Base-by-base conservation (phyloP, 1,284 basidiomycete species). In the Ustilago sp. region DNA sequence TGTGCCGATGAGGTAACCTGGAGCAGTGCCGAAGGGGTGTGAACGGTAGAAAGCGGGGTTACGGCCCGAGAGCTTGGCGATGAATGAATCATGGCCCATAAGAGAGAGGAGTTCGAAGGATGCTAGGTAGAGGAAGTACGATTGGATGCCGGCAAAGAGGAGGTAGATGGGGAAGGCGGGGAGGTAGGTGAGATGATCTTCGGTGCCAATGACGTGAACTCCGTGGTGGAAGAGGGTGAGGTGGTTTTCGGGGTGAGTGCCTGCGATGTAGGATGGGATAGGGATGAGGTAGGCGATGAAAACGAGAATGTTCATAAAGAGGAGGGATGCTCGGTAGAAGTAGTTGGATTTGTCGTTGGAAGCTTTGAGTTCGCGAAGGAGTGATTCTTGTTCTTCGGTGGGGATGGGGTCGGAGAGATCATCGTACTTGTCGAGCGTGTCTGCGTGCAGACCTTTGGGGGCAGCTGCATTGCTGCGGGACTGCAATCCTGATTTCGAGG, bases 101-200 rank as follows among this genome's bases (percentile, higher is more conserved):
- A 69, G 57, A 12, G 74, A 67, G 19, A 80, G 59, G 11, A 79
- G 58, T 59, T 86, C 84, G 59, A 75, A 50, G 0, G 43, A 51
- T 0, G 75, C 73, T 8, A 71, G 59, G 59, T 59, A 77, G 51
- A 86, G 68, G 34, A 82, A 41, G 61, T 68, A 69, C 34, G 78
- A 80, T 56, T 80, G 79, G 41, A 65, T 48, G 17, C 60, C 43
- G 41, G 83, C 77, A 64, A 81, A 80, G 71, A 79, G 13, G 15
- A 81, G 23, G 73, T 86, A 86, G 74, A 86, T 80, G 11, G 84
- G 84, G 45, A 80, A 78, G 0, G 82, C 83, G 17, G 84, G 84
- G 39, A 86, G 77, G 48, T 82, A 82, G 48, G 80, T 80, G 13
- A 86, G 62, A 55, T 86, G 83, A 7, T 83, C 81, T 51, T 81